phyloP scores from a whole-genome alignment of 129 eudicot genomes.

The Mikania micrantha region DNA sequence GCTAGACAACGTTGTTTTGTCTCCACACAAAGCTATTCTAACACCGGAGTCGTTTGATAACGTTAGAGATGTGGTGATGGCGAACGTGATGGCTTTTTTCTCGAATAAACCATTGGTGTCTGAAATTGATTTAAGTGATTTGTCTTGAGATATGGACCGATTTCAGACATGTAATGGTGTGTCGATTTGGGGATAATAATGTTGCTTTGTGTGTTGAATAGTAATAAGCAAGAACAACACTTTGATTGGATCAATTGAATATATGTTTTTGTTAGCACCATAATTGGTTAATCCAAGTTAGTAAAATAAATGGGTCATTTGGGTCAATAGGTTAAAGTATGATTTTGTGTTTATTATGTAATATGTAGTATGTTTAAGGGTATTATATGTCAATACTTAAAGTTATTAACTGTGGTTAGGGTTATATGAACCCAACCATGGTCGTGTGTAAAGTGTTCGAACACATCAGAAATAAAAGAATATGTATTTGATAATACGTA shows the following conservation, averaged over 20 bases:
- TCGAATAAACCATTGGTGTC: constrained; percentile 51
- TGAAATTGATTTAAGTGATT: constrained; percentile 29
- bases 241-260: background rate
- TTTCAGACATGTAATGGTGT: background rate
- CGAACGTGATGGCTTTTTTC: constrained; percentile 55
- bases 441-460: too few relatives aligned
- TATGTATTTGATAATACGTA: too few relatives aligned
- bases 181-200: background rate
- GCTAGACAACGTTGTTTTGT: constrained; percentile 67
- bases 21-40: constrained; percentile 57
- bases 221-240: background rate
- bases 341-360: too few relatives aligned
- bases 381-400: too few relatives aligned
- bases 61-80: constrained; percentile 19
- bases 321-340: too few relatives aligned
- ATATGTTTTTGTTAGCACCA: too few relatives aligned
- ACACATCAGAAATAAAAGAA: too few relatives aligned
- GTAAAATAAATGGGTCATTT: too few relatives aligned
- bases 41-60: constrained; percentile 53
- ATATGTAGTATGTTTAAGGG: too few relatives aligned
- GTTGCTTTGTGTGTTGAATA: background rate
- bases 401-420: too few relatives aligned
- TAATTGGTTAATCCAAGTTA: too few relatives aligned
- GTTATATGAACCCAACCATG: too few relatives aligned
- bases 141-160: background rate